These are phyloP conservation scores for Fusarium oxysporum DNA, from an alignment of 2,329 filamentous ascomycete species.

Conservation along the genomic window DNA sequence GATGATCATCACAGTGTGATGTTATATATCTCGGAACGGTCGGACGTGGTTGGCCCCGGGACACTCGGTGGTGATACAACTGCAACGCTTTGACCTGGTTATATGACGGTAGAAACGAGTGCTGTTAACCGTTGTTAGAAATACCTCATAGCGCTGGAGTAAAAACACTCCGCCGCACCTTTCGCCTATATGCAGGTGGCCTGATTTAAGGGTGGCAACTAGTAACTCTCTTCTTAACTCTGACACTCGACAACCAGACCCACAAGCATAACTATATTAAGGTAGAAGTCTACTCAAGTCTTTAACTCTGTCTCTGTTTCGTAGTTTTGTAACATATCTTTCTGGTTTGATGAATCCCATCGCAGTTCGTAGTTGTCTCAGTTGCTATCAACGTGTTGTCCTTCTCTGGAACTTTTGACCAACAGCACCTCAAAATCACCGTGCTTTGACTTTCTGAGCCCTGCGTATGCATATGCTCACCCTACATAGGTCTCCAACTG, in stretches of 20 bases:
- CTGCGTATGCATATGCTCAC: not conserved
- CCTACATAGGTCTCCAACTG: not conserved
- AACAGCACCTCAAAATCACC: not conserved
- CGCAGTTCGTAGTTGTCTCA: not conserved
- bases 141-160: fast-evolving
- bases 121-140: fast-evolving
- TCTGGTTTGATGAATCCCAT: too few species aligned
- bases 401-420: not conserved
- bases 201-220: not conserved
- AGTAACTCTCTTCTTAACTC: fast-evolving
- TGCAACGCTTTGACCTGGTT: not conserved
- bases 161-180: not conserved
- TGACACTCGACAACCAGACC: not conserved
- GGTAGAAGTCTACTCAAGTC: fast-evolving
- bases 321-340: fast-evolving
- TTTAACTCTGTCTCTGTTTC: not conserved
- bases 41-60: not conserved
- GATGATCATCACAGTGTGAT: not conserved
- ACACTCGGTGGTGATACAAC: not conserved
- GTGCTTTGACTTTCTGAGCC: not conserved
- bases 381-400: not conserved
- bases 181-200: not conserved
- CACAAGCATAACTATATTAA: not conserved
- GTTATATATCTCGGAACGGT: not conserved
- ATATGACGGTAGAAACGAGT: not conserved